Conservation (phyloP, 2,329 filamentous ascomycete species). For the Iodosphaeria phyllophila region DNA sequence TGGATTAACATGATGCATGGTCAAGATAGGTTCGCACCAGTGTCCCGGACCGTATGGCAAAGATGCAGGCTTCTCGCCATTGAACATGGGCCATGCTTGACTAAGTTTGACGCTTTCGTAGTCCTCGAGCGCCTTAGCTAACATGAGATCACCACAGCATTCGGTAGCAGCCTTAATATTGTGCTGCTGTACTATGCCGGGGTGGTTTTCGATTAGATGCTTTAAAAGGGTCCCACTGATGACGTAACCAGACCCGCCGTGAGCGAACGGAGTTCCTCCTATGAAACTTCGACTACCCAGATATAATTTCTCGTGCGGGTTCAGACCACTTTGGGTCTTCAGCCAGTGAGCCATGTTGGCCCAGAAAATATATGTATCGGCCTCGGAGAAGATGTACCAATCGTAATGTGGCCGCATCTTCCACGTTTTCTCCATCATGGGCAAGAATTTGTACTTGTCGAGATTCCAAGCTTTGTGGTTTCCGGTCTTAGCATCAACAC, state of each 20-base stretch:
- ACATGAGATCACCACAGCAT: conserved; percentile 32
- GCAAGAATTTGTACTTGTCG: conserved; percentile 43
- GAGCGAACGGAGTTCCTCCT: conserved; percentile 27
- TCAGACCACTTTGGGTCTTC: conserved; percentile 17
- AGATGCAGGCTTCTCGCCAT: conserved; percentile 33
- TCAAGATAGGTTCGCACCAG: conserved; percentile 38
- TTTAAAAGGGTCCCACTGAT: conserved; percentile 33
- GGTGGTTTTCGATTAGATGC: conserved; percentile 23
- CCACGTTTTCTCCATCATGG: conserved; percentile 37
- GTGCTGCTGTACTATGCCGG: conserved; percentile 24
- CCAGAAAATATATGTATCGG: conserved; percentile 39
- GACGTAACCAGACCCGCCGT: conserved; percentile 38
- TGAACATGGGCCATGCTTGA: conserved; percentile 31
- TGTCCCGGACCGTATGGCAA: conserved; percentile 27
- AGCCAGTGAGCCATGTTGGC: conserved; percentile 31
- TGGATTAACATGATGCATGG: conserved; percentile 35
- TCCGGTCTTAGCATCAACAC: conserved; percentile 15
- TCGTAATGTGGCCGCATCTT: conserved; percentile 29
- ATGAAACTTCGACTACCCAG: conserved; percentile 31
- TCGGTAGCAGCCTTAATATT: conserved; percentile 23
- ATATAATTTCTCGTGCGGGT: conserved; percentile 25
- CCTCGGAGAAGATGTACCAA: conserved; percentile 42
- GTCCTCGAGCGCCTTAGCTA: conserved; percentile 27
- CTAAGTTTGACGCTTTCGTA: conserved; percentile 22
- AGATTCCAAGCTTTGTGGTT: conserved; percentile 27